These are phyloP conservation scores for Pseudogymnoascus sp. DNA, from an alignment of 2,329 filamentous ascomycete species.

Conservation along the genomic window DNA sequence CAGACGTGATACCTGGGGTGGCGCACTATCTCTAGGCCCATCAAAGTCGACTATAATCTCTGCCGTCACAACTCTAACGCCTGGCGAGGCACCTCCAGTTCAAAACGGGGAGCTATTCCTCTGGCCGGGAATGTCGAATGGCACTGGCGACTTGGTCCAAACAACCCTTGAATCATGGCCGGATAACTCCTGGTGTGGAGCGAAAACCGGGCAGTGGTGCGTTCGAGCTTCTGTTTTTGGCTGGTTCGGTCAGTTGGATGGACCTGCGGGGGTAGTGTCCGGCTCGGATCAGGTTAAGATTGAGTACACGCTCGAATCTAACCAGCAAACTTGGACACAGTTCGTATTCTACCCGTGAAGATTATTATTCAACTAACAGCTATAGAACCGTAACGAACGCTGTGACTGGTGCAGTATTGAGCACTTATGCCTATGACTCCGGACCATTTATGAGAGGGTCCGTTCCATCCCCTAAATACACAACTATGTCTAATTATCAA, in stretches of 20 bases:
- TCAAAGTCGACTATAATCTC: constrained; percentile 33
- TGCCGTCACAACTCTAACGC: constrained; percentile 35
- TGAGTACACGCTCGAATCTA: constrained; percentile 22
- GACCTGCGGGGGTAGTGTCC: constrained; percentile 19
- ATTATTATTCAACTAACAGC: neutral
- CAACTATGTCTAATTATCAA: too few species aligned
- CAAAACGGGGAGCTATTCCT: constrained; percentile 36
- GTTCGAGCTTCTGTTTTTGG: constrained; percentile 36
- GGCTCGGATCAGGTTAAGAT: constrained; percentile 27
- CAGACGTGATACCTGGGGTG: constrained; percentile 30
- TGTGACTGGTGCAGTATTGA: constrained; percentile 29
- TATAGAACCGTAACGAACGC: constrained; percentile 28
- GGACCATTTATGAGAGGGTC: constrained; percentile 32
- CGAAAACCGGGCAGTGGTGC: constrained; percentile 34
- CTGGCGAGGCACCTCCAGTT: constrained; percentile 31
- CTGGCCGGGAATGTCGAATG: constrained; percentile 40
- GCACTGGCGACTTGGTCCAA: constrained; percentile 37
- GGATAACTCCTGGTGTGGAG: constrained; percentile 36
- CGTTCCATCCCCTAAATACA: neutral
- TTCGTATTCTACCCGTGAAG: constrained; percentile 10
- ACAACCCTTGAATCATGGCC: constrained; percentile 36
- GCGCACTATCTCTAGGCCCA: constrained; percentile 33
- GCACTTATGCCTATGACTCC: constrained; percentile 29
- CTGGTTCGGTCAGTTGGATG: constrained; percentile 35
- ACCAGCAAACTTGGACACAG: constrained; percentile 22